These are phyloP conservation scores for Sporothrix luriei DNA, from an alignment of 2,329 filamentous ascomycete genomes.

Conservation along the genomic window DNA sequence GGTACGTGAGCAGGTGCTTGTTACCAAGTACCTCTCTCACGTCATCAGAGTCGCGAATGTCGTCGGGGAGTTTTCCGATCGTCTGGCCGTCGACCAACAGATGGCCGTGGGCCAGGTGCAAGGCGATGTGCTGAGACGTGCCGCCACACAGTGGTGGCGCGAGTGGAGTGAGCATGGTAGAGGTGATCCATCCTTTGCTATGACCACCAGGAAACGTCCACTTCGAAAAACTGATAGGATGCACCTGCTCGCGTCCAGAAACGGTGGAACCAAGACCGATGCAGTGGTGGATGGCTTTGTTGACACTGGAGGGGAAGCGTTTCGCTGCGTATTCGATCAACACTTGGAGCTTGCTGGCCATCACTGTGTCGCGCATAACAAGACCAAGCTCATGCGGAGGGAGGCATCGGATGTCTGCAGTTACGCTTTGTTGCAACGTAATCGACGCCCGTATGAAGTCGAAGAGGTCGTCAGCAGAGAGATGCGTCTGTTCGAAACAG, in stretches of 20 bases:
- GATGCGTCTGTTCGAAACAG: background rate
- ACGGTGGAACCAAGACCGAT: conserved; percentile 1
- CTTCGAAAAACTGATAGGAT: background rate
- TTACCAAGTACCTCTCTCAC: conserved; percentile 58
- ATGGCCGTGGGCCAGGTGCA: conserved; percentile 44
- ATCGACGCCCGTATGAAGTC: conserved; percentile 26
- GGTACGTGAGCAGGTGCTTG: conserved; percentile 54
- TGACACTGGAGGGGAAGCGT: background rate
- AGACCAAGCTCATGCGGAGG: background rate
- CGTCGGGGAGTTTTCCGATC: conserved; percentile 53
- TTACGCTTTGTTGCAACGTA: conserved; percentile 32
- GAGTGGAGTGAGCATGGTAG: background rate
- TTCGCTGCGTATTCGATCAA: background rate
- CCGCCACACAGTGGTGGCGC: too few species aligned
- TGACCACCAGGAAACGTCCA: background rate
- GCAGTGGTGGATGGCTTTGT: background rate
- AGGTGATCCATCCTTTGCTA: conserved; percentile 23
- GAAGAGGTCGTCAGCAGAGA: background rate
- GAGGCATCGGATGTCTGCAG: conserved; percentile 1
- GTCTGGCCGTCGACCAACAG: conserved; percentile 46
- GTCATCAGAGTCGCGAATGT: conserved; percentile 49
- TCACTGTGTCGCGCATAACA: conserved; percentile 8
- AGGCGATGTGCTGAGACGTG: conserved; percentile 40
- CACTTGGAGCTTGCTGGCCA: conserved; percentile 1
- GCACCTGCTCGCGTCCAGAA: background rate